Percentiles rank a stretch among this genome's conserved stretches.
Conservation (phyloP, 306 rosid genomes). For the Cucumis sativus region Cucumber_9930_V3 NC_026655.2:3730501-3731000, state of each 20-base stretch:
- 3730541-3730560: neutral
- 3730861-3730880: conserved; percentile 9
- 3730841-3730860: conserved; percentile 19
- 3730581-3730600: neutral
- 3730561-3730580: neutral
- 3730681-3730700: conserved; percentile 41
- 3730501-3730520: too few relatives aligned
- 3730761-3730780: conserved; percentile 39
- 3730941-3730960: conserved; percentile 17
- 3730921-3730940: conserved; percentile 1
- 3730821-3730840: conserved; percentile 7
- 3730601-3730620: neutral
- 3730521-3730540: neutral
- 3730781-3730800: conserved; percentile 35
- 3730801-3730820: conserved; percentile 30
- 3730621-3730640: neutral
- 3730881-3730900: conserved; percentile 19
- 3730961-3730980: conserved; percentile 15
- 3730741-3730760: conserved; percentile 32
- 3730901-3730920: conserved; percentile 11
- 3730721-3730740: conserved; percentile 30
- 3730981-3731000: conserved; percentile 22
- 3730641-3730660: conserved; percentile 8
- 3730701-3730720: conserved; percentile 39
- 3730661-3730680: conserved; percentile 44